phyloP scores from a whole-genome alignment of 768 basidiomycete species.

The Symmetrospora coprosmae region DNA sequence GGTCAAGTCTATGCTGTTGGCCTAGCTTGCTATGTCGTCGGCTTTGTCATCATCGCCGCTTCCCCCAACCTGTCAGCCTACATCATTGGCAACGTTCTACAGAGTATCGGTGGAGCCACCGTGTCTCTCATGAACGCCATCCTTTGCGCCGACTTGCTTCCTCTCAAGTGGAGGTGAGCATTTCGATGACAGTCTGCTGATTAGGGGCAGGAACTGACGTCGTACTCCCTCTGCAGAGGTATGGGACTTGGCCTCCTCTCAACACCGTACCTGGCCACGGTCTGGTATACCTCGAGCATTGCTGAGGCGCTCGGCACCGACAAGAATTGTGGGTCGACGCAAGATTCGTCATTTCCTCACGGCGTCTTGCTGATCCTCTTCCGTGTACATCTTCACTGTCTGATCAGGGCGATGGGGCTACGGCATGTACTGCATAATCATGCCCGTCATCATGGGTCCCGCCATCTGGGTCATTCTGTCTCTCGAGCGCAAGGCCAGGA shows the following conservation, averaged over 20 bases:
- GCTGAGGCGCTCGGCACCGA: neutral
- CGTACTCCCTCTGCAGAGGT: too few relatives aligned
- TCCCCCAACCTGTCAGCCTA: constrained; percentile 31
- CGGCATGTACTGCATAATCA: constrained; percentile 20
- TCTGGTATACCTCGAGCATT: constrained; percentile 25
- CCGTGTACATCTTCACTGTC: neutral
- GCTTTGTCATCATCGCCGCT: constrained; percentile 35
- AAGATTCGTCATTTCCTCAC: neutral
- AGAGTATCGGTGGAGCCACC: constrained; percentile 34
- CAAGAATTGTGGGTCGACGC: neutral
- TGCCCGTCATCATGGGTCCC: neutral
- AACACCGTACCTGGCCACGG: constrained; percentile 34
- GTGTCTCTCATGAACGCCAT: constrained; percentile 33
- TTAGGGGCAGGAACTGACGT: too few relatives aligned
- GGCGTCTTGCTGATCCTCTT: neutral
- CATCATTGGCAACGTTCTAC: constrained; percentile 32
- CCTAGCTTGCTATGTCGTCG: constrained; percentile 33
- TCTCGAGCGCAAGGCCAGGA: neutral
- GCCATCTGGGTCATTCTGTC: neutral
- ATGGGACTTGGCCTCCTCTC: constrained; percentile 32
- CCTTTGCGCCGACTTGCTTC: constrained; percentile 35
- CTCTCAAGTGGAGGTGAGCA: constrained; percentile 37
- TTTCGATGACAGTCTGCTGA: too few relatives aligned
- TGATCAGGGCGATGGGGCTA: constrained; percentile 7
- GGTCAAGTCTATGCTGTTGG: constrained; percentile 31